A percentile compares a stretch with the other conserved stretches of the same genome.
These are phyloP conservation scores for Artemisia argyi DNA, from an alignment of 129 eudicot genomes.

Conservation along the genomic window DNA sequence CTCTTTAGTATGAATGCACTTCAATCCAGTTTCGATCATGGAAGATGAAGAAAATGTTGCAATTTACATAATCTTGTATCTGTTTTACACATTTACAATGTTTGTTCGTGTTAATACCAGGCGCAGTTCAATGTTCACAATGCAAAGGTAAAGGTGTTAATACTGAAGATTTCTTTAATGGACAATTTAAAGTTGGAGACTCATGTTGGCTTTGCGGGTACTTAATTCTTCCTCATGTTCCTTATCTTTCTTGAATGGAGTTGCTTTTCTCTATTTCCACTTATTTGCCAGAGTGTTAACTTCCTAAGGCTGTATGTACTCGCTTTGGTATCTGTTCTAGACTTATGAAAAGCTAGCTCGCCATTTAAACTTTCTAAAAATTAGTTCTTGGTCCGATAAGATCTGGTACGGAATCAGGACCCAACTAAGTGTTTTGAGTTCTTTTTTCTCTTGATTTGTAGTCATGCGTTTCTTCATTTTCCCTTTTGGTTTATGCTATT, in stretches of 20 bases:
- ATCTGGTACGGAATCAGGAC: background rate
- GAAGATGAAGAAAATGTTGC: background rate
- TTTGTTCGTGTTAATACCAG: conserved; percentile 31
- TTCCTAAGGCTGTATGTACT: no score
- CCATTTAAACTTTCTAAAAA: background rate
- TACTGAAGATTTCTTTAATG: conserved; percentile 70
- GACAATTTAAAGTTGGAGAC: conserved; percentile 83
- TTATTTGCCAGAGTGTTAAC: background rate
- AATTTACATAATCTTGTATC: background rate
- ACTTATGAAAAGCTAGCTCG: background rate
- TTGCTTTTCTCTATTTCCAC: background rate
- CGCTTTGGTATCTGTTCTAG: no score
- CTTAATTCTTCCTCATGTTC: background rate
- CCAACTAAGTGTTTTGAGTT: background rate
- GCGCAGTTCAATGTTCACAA: conserved; percentile 60
- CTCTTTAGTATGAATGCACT: background rate
- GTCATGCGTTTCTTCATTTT: background rate
- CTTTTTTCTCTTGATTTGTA: background rate
- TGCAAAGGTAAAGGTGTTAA: conserved; percentile 85
- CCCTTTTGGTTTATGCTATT: background rate
- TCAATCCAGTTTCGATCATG: background rate
- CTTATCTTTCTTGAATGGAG: background rate
- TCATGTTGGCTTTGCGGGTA: conserved; percentile 99
- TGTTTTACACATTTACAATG: background rate
- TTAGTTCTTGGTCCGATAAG: background rate